Percentiles rank a stretch among this genome's conserved stretches.
Conservation (phyloP, 2,329 filamentous ascomycete genomes). For the Cryphonectria naterciae region DNA sequence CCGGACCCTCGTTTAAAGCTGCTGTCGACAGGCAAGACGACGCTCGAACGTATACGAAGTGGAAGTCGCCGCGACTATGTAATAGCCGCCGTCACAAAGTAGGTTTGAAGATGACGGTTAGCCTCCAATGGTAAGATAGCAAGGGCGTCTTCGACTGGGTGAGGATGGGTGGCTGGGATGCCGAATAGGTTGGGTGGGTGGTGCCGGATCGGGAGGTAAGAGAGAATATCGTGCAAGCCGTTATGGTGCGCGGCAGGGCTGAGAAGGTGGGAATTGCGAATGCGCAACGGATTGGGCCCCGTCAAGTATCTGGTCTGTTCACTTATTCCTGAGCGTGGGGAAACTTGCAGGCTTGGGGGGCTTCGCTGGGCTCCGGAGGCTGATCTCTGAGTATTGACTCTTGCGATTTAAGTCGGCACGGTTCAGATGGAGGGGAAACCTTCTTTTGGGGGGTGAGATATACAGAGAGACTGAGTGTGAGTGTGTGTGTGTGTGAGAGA, state of each 20-base stretch:
- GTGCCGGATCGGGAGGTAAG: neutral
- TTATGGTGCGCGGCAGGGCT: neutral
- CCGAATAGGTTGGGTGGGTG: neutral
- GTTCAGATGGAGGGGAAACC: neutral
- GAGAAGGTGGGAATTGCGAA: neutral
- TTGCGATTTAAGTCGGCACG: neutral
- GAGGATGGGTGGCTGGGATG: neutral
- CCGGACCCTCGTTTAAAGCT: neutral
- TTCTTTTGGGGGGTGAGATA: no score
- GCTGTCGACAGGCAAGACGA: neutral
- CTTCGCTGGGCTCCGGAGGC: neutral
- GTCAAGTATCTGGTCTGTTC: slow-evolving; percentile 1
- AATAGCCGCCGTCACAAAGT: neutral
- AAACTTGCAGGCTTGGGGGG: neutral
- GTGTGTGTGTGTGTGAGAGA: no score
- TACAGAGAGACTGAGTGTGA: no score
- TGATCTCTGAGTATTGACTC: neutral
- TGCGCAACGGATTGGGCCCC: neutral
- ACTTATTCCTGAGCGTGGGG: neutral
- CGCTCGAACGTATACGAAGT: neutral
- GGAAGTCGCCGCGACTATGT: neutral
- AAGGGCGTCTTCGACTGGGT: neutral
- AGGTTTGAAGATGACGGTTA: neutral
- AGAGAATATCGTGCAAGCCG: neutral
- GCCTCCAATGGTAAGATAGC: neutral